These are phyloP conservation scores for Eimeria maxima DNA, from an alignment of 169 alveolate species.

Conservation along the genomic window DNA sequence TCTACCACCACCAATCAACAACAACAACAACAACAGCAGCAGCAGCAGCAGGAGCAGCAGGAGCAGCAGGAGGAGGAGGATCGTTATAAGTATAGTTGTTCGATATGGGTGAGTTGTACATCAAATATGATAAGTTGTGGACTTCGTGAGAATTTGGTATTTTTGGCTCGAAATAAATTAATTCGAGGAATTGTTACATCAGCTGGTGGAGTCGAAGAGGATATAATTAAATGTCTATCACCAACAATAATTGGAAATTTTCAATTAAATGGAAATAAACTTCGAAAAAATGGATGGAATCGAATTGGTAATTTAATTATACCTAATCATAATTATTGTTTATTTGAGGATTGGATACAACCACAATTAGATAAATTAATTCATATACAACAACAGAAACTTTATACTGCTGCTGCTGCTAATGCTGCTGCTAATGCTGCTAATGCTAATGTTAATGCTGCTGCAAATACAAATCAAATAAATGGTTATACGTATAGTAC, in stretches of 20 bases:
- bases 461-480: background rate
- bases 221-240: no score
- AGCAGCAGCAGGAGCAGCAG: background rate
- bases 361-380: conserved; percentile 98
- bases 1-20: conserved; percentile 10
- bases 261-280: no score
- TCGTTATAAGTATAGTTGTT: conserved; percentile 84
- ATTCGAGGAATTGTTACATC: conserved; percentile 81
- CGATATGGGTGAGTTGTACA: conserved; percentile 96
- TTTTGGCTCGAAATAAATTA: conserved; percentile 92
- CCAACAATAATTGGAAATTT: no score
- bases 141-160: conserved; percentile 94
- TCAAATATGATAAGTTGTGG: conserved; percentile 95
- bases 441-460: conserved; percentile 60
- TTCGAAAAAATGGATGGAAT: no score
- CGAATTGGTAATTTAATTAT: no score
- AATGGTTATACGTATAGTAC: no score
- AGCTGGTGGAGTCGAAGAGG: no score
- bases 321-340: no score
- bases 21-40: conserved; percentile 36
- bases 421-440: conserved; percentile 96
- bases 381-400: conserved; percentile 97
- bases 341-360: no score
- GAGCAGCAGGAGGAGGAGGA: conserved; percentile 19
- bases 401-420: conserved; percentile 98